A percentile compares a stretch with the other conserved stretches of the same genome.
Evolutionary conservation across 345 rosid species (phyloP).

Genomic region (Cardamine resedifolia): DNA sequence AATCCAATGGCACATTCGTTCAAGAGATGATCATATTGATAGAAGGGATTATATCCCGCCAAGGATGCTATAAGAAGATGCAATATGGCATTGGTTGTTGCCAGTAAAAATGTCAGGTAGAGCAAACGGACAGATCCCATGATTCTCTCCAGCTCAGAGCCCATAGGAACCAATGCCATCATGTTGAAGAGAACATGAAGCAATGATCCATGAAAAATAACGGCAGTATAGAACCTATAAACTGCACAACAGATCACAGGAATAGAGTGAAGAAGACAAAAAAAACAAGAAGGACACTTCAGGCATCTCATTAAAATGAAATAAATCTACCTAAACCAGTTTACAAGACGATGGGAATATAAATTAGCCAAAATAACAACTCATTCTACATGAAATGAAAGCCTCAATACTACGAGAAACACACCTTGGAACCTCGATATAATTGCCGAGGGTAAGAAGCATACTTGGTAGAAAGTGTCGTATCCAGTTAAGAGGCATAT

Average conservation of each 20-base stretch:
- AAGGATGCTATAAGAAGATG: conserved; percentile 75
- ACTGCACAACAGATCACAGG: conserved; percentile 46
- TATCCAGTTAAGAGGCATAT: conserved; percentile 82
- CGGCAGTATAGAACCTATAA: conserved; percentile 78
- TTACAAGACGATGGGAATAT: neutral
- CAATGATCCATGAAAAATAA: conserved; percentile 85
- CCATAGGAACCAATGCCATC: conserved; percentile 95
- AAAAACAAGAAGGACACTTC: neutral
- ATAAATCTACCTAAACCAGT: neutral
- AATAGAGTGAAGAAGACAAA: neutral
- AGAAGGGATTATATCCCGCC: conserved; percentile 65
- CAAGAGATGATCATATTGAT: conserved; percentile 45
- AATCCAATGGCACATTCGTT: conserved; percentile 89
- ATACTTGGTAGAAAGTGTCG: conserved; percentile 77
- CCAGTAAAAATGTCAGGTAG: conserved; percentile 70
- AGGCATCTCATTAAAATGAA: neutral
- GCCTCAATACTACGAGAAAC: neutral
- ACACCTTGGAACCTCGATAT: conserved; percentile 78
- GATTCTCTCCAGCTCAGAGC: conserved; percentile 93
- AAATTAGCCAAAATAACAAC: neutral
- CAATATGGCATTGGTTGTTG: conserved; percentile 74
- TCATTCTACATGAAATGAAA: neutral
- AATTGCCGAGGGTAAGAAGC: conserved; percentile 84
- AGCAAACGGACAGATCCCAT: conserved; percentile 91
- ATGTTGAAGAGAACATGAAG: conserved; percentile 94